Evolutionary conservation across 306 rosid species (phyloP).

Genomic region (Lablab purpureus): DNA sequence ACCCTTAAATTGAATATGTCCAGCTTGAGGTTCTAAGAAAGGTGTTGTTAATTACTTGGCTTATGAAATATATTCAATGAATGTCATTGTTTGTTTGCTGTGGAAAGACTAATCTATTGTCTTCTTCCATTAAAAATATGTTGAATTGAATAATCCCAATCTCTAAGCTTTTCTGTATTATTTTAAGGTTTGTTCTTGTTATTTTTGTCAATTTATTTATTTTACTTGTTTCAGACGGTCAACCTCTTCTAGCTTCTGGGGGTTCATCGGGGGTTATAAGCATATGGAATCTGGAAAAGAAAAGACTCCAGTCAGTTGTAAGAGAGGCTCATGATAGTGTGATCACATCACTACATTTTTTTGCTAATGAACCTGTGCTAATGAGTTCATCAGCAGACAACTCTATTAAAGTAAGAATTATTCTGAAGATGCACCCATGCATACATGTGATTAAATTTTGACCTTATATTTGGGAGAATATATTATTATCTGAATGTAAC

Average conservation of each 20-base stretch:
- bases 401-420: constrained; percentile 79
- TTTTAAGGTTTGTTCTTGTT: constrained; percentile 32
- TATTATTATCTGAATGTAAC: neutral
- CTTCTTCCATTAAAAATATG: constrained; percentile 18
- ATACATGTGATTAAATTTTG: neutral
- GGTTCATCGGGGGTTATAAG: constrained; percentile 97
- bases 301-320: constrained; percentile 91
- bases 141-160: neutral
- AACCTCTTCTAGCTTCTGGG: constrained; percentile 97
- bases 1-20: neutral
- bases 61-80: neutral
- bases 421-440: neutral
- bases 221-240: constrained; percentile 70
- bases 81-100: constrained; percentile 1
- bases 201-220: constrained; percentile 15
- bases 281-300: constrained; percentile 97
- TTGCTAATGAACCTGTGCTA: constrained; percentile 91
- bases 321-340: constrained; percentile 88
- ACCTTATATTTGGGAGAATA: neutral
- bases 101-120: neutral
- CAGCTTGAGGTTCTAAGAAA: neutral
- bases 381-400: constrained; percentile 95
- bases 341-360: constrained; percentile 82
- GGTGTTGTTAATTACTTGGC: neutral
- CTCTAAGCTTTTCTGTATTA: neutral